These are phyloP conservation scores for Lobosporangium transversale DNA, from an alignment of 192 early-diverging fungal species.

Conservation along the genomic window DNA sequence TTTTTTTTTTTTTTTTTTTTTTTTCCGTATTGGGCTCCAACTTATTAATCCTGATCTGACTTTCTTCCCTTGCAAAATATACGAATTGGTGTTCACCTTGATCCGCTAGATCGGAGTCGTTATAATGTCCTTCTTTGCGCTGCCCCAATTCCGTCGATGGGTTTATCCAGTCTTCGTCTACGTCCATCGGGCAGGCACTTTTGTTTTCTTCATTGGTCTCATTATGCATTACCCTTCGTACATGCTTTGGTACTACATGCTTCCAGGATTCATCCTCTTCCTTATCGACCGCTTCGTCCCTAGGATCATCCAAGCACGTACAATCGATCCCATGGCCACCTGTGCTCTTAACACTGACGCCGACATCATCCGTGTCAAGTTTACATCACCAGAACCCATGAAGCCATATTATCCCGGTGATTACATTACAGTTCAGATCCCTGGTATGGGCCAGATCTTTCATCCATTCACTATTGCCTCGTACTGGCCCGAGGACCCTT, in stretches of 20 bases:
- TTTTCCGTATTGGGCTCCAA: neutral
- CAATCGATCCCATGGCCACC: constrained; percentile 23
- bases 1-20: neutral
- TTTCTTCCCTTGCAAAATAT: no score
- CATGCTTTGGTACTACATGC: constrained; percentile 51
- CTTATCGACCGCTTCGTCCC: constrained; percentile 45
- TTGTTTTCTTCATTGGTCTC: constrained; percentile 44
- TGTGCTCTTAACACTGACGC: constrained; percentile 42
- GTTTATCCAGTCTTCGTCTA: constrained; percentile 45
- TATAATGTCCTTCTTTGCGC: constrained; percentile 26
- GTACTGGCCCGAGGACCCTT: constrained; percentile 51
- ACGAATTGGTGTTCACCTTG: no score
- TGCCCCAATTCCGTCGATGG: constrained; percentile 33
- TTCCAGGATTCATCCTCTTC: constrained; percentile 47
- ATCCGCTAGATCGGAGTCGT: constrained; percentile 28
- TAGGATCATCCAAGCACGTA: constrained; percentile 45
- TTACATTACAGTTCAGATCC: constrained; percentile 41
- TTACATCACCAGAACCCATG: constrained; percentile 44
- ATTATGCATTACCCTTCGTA: constrained; percentile 50
- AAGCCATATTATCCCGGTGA: constrained; percentile 51
- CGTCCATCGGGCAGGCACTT: constrained; percentile 26
- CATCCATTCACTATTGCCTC: constrained; percentile 50
- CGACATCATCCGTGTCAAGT: constrained; percentile 38
- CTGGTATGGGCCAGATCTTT: constrained; percentile 29
- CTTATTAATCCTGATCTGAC: neutral